Conservation (phyloP, 345 rosid genomes). For the Odontarrhena argentea region DNA sequence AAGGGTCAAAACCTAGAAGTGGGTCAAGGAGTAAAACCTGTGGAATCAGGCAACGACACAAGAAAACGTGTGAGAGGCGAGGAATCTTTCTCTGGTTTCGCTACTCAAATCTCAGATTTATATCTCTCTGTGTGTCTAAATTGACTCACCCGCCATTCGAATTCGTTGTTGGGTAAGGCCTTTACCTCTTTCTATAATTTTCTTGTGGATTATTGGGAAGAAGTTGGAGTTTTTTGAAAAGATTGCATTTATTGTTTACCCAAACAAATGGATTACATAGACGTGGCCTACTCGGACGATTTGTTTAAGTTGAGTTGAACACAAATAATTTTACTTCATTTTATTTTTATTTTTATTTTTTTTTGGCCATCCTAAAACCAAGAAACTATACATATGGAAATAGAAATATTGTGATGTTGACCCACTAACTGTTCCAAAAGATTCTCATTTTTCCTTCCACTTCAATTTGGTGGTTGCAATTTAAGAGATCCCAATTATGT, state of each 20-base stretch:
- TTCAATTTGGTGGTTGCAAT: slow-evolving; percentile 7
- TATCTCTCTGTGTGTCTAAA: background rate
- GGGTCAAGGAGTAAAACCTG: slow-evolving; percentile 26
- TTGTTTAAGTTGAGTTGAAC: slow-evolving; percentile 7
- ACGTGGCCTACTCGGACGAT: background rate
- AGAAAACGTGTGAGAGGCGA: slow-evolving; percentile 13
- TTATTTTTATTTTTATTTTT: background rate
- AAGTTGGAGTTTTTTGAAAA: slow-evolving; percentile 3
- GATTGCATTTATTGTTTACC: slow-evolving; percentile 13
- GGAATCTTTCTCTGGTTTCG: background rate
- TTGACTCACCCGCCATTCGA: slow-evolving; percentile 19
- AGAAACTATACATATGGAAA: slow-evolving; percentile 9
- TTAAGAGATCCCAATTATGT: background rate
- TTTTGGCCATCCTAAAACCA: background rate
- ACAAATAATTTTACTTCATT: background rate
- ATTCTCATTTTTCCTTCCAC: background rate
- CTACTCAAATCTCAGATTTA: slow-evolving; percentile 5
- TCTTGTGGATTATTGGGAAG: background rate
- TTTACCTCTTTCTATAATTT: background rate
- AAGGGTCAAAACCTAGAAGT: slow-evolving; percentile 28
- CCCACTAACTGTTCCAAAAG: slow-evolving; percentile 27
- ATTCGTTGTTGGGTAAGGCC: slow-evolving; percentile 8
- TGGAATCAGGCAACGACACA: slow-evolving; percentile 3
- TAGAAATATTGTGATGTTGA: slow-evolving; percentile 14
- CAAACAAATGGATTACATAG: slow-evolving; percentile 5